Percentiles rank a stretch among this genome's conserved stretches.
These are phyloP conservation scores for Hyparrhenia diplandra DNA, from an alignment of 176 grass and related monocot species.

Conservation along the genomic window DNA sequence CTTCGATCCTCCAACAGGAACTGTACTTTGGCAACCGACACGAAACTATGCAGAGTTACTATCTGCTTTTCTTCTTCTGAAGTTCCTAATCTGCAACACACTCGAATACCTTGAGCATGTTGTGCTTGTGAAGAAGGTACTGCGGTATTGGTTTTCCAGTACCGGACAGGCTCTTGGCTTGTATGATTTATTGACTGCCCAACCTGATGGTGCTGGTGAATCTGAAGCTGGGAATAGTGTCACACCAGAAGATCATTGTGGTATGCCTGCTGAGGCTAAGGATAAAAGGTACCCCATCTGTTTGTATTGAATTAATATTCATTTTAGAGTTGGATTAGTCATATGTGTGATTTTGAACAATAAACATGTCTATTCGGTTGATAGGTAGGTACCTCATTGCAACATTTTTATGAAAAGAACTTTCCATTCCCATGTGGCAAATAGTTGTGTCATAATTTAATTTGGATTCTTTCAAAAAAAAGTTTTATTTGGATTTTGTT, in stretches of 20 bases:
- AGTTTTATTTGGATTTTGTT: background rate
- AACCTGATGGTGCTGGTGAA: slow-evolving; percentile 20
- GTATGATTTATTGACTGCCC: slow-evolving; percentile 4
- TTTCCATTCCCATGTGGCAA: background rate
- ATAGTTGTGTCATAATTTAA: too few relatives aligned
- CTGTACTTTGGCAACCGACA: slow-evolving; percentile 18
- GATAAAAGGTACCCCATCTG: slow-evolving; percentile 29
- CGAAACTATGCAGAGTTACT: slow-evolving; percentile 27
- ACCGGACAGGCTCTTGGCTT: slow-evolving; percentile 26
- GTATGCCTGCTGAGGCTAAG: slow-evolving; percentile 24
- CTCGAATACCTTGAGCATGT: slow-evolving; percentile 33
- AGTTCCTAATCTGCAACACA: slow-evolving; percentile 11
- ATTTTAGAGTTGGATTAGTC: background rate
- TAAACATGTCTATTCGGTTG: background rate
- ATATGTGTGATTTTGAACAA: background rate
- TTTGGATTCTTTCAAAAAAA: too few relatives aligned
- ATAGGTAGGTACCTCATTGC: background rate
- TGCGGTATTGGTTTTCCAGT: slow-evolving; percentile 27
- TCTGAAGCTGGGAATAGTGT: slow-evolving; percentile 6
- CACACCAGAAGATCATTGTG: background rate
- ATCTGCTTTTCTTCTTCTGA: slow-evolving; percentile 24
- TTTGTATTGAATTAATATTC: background rate
- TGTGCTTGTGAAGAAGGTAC: slow-evolving; percentile 14
- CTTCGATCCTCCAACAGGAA: slow-evolving; percentile 4
- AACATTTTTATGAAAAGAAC: background rate